phyloP scores from a whole-genome alignment of 495 filamentous ascomycete genomes.

The Penicillium atrosanguineum region DNA sequence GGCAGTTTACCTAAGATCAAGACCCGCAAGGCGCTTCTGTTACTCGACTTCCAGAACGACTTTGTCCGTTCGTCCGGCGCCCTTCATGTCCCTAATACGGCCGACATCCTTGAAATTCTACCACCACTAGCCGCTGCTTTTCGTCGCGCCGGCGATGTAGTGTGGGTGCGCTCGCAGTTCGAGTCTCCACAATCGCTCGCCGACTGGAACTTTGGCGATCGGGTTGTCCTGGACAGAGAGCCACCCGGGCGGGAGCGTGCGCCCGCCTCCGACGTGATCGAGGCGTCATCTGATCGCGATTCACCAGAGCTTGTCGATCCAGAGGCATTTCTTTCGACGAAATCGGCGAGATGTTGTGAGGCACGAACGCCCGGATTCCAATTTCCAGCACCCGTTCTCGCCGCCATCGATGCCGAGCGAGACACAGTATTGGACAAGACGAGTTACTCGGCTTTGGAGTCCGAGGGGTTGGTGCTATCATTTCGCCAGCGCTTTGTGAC shows the following conservation, averaged over 20 bases:
- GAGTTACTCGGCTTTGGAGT: slow-evolving; percentile 85
- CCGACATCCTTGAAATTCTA: slow-evolving; percentile 66
- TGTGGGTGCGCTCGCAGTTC: slow-evolving; percentile 84
- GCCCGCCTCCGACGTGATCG: slow-evolving; percentile 19
- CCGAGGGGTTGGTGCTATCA: slow-evolving; percentile 64
- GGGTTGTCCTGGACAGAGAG: slow-evolving; percentile 34
- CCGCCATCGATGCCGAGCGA: slow-evolving; percentile 50
- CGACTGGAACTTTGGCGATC: slow-evolving; percentile 42
- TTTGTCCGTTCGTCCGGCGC: slow-evolving; percentile 71
- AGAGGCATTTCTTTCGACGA: slow-evolving; percentile 63
- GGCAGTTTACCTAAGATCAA: slow-evolving; percentile 49
- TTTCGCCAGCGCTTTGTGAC: slow-evolving; percentile 79
- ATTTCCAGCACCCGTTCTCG: slow-evolving; percentile 57
- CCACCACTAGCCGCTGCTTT: slow-evolving; percentile 68
- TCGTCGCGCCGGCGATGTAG: slow-evolving; percentile 73
- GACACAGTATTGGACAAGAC: slow-evolving; percentile 77
- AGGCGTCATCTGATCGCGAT: slow-evolving; percentile 22
- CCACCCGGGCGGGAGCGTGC: slow-evolving; percentile 9
- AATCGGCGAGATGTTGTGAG: slow-evolving; percentile 55
- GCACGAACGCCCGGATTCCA: slow-evolving; percentile 64
- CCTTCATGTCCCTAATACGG: slow-evolving; percentile 61
- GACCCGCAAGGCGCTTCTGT: slow-evolving; percentile 78
- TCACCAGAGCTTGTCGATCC: slow-evolving; percentile 38
- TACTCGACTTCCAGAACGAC: slow-evolving; percentile 91
- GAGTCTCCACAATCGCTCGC: slow-evolving; percentile 55